Evolutionary conservation across 2,329 filamentous ascomycete species (phyloP), one percentile per base, ranked within the genome.

Genomic region (Pseudocercospora fuligena): DNA sequence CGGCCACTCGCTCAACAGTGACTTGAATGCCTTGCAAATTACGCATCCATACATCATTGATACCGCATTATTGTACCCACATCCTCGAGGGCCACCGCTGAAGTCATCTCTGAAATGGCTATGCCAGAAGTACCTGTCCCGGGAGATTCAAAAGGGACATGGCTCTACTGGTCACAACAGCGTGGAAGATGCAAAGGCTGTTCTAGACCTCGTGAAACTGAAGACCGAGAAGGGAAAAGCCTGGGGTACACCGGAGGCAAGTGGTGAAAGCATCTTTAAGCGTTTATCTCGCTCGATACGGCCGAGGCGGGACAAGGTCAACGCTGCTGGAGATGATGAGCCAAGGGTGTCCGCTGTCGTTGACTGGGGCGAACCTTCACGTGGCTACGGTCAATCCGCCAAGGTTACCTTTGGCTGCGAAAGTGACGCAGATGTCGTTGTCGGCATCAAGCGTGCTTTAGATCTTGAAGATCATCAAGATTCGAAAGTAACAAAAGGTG

Each of bases 21-120:
- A 96, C 76, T 86, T 97, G 33, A 92, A 89, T 68, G 94, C 94
- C 1, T 83, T 99, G 29, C 91, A 90, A 75, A 85, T 97, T 67
- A 91, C 92, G 0, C 95, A 98, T 77, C 95, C 95, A 0, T 97
- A 94, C 81, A 90, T 99, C 72, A 88, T 97, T 76, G 95, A 99
- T 79, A 98, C 95, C 0, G 89, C 92, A 12, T 86, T 98, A 40
- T 85, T 97, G 61, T 99, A 92, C 77, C 94, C 94, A 1, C 95
- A 99, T 77, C 91, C 93, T 9, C 90, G 93, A 40, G 95, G 95
- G 0, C 90, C 93, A 0, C 94, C 94, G 0, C 86, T 97, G 69
- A 98, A 97, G 78, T 93, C 92, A 47, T 93, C 92, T 2, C 85
- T 99, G 63, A 97, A 96, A 80, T 98, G 89, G 85, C 87, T 99